Evolutionary conservation across 306 rosid genomes (phyloP).

Genomic region (Glycine tomentella): DNA sequence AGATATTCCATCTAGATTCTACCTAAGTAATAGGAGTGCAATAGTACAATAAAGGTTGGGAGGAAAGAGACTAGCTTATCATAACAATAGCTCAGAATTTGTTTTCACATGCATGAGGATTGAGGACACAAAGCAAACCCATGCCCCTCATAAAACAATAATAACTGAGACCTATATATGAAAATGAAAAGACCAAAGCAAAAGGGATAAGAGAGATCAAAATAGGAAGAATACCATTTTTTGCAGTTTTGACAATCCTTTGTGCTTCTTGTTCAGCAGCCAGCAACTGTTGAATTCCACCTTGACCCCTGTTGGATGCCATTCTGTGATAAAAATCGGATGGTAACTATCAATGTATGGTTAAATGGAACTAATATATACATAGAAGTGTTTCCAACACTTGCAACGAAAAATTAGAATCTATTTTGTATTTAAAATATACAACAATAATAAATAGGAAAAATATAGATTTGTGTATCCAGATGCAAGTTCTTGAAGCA

Average conservation of each 20-base stretch:
- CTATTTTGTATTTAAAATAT: too few species aligned
- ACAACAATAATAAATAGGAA: too few species aligned
- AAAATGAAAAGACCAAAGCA: constrained; percentile 3
- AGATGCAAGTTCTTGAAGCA: too few species aligned
- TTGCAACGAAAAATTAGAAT: too few species aligned
- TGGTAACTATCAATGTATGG: constrained; percentile 6
- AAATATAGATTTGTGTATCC: too few species aligned
- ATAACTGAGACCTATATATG: neutral
- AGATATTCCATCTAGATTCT: too few species aligned
- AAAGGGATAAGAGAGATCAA: neutral
- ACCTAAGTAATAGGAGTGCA: too few species aligned
- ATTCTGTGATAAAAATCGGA: constrained; percentile 55
- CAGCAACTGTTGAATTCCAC: constrained; percentile 92
- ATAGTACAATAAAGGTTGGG: too few species aligned
- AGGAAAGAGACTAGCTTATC: too few species aligned
- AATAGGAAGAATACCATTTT: constrained; percentile 64
- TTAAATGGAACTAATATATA: neutral
- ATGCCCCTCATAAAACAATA: neutral
- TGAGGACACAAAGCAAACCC: too few species aligned
- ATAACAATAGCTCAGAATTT: too few species aligned
- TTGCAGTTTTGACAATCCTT: constrained; percentile 81
- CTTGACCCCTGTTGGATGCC: constrained; percentile 79
- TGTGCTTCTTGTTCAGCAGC: constrained; percentile 95
- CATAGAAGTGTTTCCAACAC: neutral
- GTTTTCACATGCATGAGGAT: too few species aligned